Percentiles rank a stretch among this genome's conserved stretches.
These are phyloP conservation scores for Seminavis robusta DNA, from an alignment of 108 stramenopile species.

Conservation along the genomic window DNA sequence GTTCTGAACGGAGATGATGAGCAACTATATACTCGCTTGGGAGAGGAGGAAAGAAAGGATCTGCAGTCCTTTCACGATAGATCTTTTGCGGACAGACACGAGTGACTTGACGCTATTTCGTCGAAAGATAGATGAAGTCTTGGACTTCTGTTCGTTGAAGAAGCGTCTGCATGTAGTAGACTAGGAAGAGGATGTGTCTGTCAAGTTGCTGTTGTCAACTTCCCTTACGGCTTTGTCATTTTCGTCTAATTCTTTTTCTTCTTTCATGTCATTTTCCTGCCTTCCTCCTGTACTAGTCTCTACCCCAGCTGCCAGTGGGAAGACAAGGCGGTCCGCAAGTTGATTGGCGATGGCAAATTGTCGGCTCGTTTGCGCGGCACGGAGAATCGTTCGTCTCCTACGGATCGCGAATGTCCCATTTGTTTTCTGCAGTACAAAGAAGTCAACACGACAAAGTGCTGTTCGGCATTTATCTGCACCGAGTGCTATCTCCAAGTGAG, in stretches of 20 bases:
- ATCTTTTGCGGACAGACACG: background rate
- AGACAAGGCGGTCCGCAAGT: slow-evolving; percentile 61
- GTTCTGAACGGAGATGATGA: too few relatives aligned
- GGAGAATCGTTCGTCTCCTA: slow-evolving; percentile 18
- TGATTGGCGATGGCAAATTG: slow-evolving; percentile 67
- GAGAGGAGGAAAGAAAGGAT: too few relatives aligned
- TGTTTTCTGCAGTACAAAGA: slow-evolving; percentile 77
- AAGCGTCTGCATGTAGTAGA: too few relatives aligned
- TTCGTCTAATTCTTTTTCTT: background rate
- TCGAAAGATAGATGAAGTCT: background rate
- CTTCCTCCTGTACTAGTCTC: slow-evolving; percentile 46
- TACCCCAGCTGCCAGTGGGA: slow-evolving; percentile 74
- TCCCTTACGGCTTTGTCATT: slow-evolving; percentile 3
- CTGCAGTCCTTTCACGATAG: background rate
- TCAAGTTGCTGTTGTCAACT: slow-evolving; percentile 2
- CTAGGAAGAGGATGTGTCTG: background rate
- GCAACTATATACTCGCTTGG: too few relatives aligned
- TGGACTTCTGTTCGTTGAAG: too few relatives aligned
- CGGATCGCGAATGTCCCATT: slow-evolving; percentile 82
- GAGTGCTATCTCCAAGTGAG: slow-evolving; percentile 86
- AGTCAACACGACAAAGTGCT: slow-evolving; percentile 76
- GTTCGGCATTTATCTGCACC: slow-evolving; percentile 76
- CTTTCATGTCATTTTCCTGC: background rate
- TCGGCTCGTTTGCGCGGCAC: slow-evolving; percentile 63
- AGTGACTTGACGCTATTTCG: background rate